Base-by-base conservation (phyloP, 2,329 filamentous ascomycete genomes). In the Colletotrichum higginsianum region DNA sequence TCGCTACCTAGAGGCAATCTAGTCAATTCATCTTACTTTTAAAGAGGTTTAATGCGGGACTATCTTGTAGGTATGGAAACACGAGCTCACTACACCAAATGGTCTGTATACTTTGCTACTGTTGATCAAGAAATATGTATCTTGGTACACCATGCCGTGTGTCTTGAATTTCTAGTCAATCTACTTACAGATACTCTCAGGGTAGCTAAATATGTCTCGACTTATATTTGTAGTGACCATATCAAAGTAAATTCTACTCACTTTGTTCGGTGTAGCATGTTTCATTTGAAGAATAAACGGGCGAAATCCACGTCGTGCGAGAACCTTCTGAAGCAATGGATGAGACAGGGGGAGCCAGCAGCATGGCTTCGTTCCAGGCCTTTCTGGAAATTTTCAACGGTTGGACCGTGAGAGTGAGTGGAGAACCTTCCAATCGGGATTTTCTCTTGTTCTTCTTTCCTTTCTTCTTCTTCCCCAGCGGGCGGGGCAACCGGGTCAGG, bases 381-480 rank as follows among this genome's bases (percentile, higher is more conserved):
- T 30, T 66, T 69, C 67, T 69, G 40, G 55, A 66, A 69, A 38
- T 11, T 23, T 42, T 40, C n/a, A 23, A 15, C n/a, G 1, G 4
- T 26, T 26, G 23, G 13, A 23, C 49, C 23, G 26, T 52, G 23
- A 13, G 44, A 13, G 46, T 4, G 8, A 15, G 52, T n/a, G 40
- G 52, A 26, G 56, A 57, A 18, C 35, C n/a, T 38, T 38, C 52
- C 60, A 68, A 23, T 65, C 66, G 60, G 66, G 35, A 3, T 5
- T 16, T n/a, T 55, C 35, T 38, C 35, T 38, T 38, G 35, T 38
- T 38, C 1, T 56, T 40, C 13, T 40, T 30, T 21, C 21, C 26
- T 12, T 21, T 18, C 26, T 53, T 30, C 7, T n/a, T n/a, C 11
- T 40, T 42, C 11, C 16, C n/a, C 23, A 6, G n/a, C 52, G 21